A percentile compares a stretch with the other conserved stretches of the same genome.
phyloP scores from a whole-genome alignment of 257 asterid genomes.

The Solanum megistacrolobum region DNA sequence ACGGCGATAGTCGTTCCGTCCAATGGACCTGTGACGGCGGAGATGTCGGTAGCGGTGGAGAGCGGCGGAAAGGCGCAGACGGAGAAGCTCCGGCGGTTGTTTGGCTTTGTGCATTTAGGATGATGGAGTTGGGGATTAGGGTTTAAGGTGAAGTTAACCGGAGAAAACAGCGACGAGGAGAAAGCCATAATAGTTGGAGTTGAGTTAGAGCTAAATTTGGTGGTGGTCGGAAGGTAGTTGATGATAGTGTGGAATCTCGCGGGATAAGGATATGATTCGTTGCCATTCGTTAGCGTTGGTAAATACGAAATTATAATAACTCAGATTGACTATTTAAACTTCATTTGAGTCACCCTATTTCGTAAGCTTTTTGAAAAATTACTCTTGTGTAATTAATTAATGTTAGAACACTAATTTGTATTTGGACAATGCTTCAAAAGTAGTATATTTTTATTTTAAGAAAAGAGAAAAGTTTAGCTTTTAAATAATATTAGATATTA shows the following conservation, averaged over 20 bases:
- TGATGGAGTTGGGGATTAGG: constrained; percentile 12
- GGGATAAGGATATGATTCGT: constrained; percentile 37
- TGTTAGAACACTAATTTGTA: no score
- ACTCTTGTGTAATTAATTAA: no score
- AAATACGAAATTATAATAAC: no score
- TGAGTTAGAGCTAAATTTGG: background rate
- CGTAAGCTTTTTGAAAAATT: no score
- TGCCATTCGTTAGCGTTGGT: constrained; percentile 18
- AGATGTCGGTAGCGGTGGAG: constrained; percentile 42
- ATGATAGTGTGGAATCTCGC: constrained; percentile 41
- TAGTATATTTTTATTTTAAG: no score
- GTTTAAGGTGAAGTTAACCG: constrained; percentile 27
- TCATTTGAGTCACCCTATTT: no score
- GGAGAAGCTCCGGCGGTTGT: constrained; percentile 18
- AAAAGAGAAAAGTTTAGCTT: background rate
- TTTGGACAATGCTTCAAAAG: background rate
- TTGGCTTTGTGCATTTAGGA: constrained; percentile 9
- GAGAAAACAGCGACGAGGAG: constrained; percentile 32
- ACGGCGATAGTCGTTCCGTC: constrained; percentile 68
- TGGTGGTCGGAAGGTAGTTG: constrained; percentile 19
- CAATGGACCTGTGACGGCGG: constrained; percentile 29
- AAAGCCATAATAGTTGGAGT: constrained; percentile 34
- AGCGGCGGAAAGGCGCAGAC: constrained; percentile 54
- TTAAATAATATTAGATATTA: no score
- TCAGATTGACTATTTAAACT: accelerated